These are phyloP conservation scores for Xylariaceae sp. DNA, from an alignment of 2,329 filamentous ascomycete genomes.

Conservation along the genomic window DNA sequence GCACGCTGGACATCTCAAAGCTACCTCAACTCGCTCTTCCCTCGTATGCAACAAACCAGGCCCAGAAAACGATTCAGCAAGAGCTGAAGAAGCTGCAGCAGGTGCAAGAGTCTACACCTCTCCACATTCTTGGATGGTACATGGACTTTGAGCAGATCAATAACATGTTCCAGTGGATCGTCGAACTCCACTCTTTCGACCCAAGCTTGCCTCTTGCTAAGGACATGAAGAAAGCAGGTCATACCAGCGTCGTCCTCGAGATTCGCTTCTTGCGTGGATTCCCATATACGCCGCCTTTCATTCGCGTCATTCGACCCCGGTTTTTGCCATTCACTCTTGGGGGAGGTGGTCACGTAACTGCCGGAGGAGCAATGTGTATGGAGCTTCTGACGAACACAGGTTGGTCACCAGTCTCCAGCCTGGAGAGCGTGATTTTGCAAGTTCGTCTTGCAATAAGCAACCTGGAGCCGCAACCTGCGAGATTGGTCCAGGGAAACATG, in stretches of 20 bases:
- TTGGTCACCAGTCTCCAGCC: constrained; percentile 70
- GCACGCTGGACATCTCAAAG: constrained; percentile 57
- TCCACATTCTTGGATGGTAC: constrained; percentile 77
- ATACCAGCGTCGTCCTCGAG: constrained; percentile 74
- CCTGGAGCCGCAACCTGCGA: constrained; percentile 67
- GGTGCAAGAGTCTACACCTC: constrained; percentile 58
- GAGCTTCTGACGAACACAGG: constrained; percentile 79
- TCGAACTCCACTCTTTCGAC: constrained; percentile 84
- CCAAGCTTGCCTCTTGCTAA: constrained; percentile 62
- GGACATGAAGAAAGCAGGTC: constrained; percentile 65
- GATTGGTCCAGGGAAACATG: constrained; percentile 46
- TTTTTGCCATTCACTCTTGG: constrained; percentile 70
- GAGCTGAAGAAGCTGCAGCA: constrained; percentile 64
- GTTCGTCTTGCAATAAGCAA: constrained; percentile 74
- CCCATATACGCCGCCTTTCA: constrained; percentile 77
- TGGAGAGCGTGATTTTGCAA: constrained; percentile 79
- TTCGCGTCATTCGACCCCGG: constrained; percentile 76
- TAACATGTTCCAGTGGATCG: constrained; percentile 88
- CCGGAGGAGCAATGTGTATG: constrained; percentile 80
- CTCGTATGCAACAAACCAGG: constrained; percentile 58
- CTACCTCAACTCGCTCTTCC: constrained; percentile 67
- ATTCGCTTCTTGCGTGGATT: constrained; percentile 76
- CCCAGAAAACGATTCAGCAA: constrained; percentile 60
- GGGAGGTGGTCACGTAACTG: constrained; percentile 83
- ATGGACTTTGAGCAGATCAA: constrained; percentile 64